Base-by-base conservation (phyloP, 352 stramenopile genomes). In the Thalassiosira hispida region DNA sequence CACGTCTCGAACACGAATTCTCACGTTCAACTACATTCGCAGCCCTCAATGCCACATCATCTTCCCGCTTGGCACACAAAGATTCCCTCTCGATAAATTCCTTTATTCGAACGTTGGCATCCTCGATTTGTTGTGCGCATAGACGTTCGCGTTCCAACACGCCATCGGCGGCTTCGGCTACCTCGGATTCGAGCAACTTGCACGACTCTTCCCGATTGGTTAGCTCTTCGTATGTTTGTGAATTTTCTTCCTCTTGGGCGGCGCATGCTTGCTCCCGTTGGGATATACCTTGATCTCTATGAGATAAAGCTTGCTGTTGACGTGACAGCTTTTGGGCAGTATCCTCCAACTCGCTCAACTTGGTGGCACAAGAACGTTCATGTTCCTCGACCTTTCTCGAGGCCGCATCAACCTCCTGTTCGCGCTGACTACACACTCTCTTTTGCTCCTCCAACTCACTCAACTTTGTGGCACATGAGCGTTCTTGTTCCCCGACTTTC, bases 11-110 rank as follows among this genome's bases (percentile, higher is more conserved):
- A 44, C 63, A 73, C 25, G 29, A 73, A 29, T 73, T 33, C 18
- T 73, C 63, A 27, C 63, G 46, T 49, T 73, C 47, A 8, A 6
- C 31, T n/a, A 73, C 47, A 51, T 38, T 51, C 9, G 16, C 63
- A 38, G 47, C 44, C 20, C 47, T 46, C 14, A 18, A 33, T 31
- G 11, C 47, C 22, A 73, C 44, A 51, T 46, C 27, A n/a, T 73
- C 31, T 35, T 77, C 68, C 8, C 56, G 46, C 68, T 22, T 69
- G 5, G 44, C 9, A 20, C 61, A 74, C 11, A 62, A 0, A 35
- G 72, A 16, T 35, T 84, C 76, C 18, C 76, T 72, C 51, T 79
- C 55, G 20, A 79, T 66, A 9, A 79, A 79, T 38, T 79, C 61
- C 44, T 72, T 27, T 31, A 84, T 79, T 51, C 69, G 49, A 23